Evolutionary conservation across 371 early-diverging fungal species (phyloP).

Genomic region (Sporodiniella umbellata): DNA sequence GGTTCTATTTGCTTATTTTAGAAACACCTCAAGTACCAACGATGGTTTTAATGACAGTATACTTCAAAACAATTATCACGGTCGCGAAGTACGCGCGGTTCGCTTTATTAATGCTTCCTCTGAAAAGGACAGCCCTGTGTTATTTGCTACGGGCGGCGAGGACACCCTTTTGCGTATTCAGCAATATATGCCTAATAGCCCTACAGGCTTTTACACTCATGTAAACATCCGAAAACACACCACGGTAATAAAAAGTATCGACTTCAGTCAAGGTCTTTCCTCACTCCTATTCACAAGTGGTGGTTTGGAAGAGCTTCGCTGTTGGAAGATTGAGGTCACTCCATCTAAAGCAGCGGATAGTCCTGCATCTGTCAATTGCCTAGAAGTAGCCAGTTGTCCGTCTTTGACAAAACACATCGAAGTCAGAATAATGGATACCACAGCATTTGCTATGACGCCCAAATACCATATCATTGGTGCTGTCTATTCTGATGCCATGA

Average conservation of each 20-base stretch:
- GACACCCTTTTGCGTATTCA: slow-evolving; percentile 48
- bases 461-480: slow-evolving; percentile 51
- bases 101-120: slow-evolving; percentile 6
- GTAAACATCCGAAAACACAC: slow-evolving; percentile 46
- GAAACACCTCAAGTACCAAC: slow-evolving; percentile 36
- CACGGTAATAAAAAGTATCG: slow-evolving; percentile 49
- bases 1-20: slow-evolving; percentile 44
- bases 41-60: slow-evolving; percentile 50
- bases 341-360: slow-evolving; percentile 5
- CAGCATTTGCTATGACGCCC: slow-evolving; percentile 32
- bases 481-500: slow-evolving; percentile 58
- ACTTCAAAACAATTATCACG: slow-evolving; percentile 55
- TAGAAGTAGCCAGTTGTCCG: slow-evolving; percentile 53
- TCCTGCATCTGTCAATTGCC: slow-evolving; percentile 31
- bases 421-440: slow-evolving; percentile 59
- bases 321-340: slow-evolving; percentile 47
- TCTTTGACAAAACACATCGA: slow-evolving; percentile 45
- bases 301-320: slow-evolving; percentile 49
- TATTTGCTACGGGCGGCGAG: slow-evolving; percentile 50
- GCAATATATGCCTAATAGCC: slow-evolving; percentile 31
- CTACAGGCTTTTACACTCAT: slow-evolving; percentile 26
- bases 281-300: slow-evolving; percentile 52
- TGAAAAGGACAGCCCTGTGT: slow-evolving; percentile 1
- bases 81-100: slow-evolving; percentile 56
- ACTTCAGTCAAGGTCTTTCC: slow-evolving; percentile 28